Base-by-base conservation (phyloP, 2,329 filamentous ascomycete species). In the Epichloe amarillans region DNA sequence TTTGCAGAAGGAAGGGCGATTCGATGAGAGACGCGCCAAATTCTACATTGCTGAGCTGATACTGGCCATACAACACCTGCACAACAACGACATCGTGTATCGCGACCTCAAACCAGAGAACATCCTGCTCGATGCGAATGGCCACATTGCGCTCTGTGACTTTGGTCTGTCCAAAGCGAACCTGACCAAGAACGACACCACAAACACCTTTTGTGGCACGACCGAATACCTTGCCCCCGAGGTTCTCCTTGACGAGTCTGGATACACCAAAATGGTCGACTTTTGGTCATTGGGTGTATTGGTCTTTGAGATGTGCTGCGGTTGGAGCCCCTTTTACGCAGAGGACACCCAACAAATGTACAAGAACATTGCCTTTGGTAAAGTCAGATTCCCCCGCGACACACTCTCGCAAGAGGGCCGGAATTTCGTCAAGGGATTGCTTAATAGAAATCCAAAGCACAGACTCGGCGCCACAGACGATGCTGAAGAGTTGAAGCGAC, bases 331-430 rank as follows among this genome's bases (percentile, higher is more conserved):
- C 0, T 98, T 98, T 70, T 98, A 97, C 61, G 93, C 93, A 51
- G 93, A 98, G 63, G 93, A 98, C 64, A 98, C 93, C 0, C 93
- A 98, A 69, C 93, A 98, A 67, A 98, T 98, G 93, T 98, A 98
- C 75, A 98, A 98, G 75, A 98, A 98, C 72, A 98, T 98, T 65
- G 93, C 93, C 0, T 98, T 98, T 63, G 93, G 93, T 64, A 98
- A 98, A 66, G 93, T 98, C 52, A 80, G 93, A 54, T 98, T 98
- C 67, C 93, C 7, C 7, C 81, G 90, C 57, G 93, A 98, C 66
- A 95, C 93, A 1, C 73, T 98, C 35, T 96, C 89, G 54, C 85
- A 89, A 40, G 93, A 98, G 67, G 93, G 93, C 53, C 82, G 93
- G 53, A 97, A 95, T 69, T 98, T 98, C 62, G 93, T 98, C 63